These are phyloP conservation scores for Camellia oleifera DNA, from an alignment of 179 eudicot genomes.

Conservation along the genomic window DNA sequence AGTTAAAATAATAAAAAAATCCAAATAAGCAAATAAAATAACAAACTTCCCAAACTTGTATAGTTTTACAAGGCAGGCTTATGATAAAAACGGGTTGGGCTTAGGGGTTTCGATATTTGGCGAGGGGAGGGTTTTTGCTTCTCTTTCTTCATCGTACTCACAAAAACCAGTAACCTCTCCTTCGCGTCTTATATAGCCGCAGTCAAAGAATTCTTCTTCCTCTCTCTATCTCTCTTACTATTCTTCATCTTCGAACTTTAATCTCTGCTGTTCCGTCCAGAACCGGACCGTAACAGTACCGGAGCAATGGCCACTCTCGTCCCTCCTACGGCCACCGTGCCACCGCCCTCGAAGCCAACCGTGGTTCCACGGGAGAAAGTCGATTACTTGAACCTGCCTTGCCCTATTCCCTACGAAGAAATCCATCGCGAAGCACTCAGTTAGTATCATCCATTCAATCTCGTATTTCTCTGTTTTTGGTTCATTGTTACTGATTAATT, in stretches of 20 bases:
- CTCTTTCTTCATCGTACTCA: not conserved
- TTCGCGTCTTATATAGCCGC: not conserved
- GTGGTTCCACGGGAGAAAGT: slow-evolving; percentile 43
- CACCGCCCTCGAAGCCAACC: slow-evolving; percentile 26
- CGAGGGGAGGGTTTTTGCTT: not conserved
- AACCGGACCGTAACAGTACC: not conserved
- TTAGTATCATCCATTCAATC: slow-evolving; percentile 28
- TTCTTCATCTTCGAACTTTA: not conserved
- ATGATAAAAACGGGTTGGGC: slow-evolving; percentile 2
- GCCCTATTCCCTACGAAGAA: slow-evolving; percentile 86
- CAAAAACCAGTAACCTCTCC: not conserved
- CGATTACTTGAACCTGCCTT: slow-evolving; percentile 70
- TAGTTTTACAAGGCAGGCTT: too few species aligned
- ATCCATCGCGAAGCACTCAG: slow-evolving; percentile 88
- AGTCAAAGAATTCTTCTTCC: slow-evolving; percentile 9
- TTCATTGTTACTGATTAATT: not conserved
- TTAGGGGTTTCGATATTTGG: not conserved
- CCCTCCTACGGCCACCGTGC: slow-evolving; percentile 25
- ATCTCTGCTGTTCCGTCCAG: not conserved
- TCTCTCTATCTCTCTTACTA: too few species aligned
- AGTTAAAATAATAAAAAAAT: too few species aligned
- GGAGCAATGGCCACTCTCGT: slow-evolving; percentile 33
- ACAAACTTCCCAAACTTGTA: too few species aligned
- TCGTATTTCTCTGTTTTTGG: not conserved
- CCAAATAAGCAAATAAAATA: too few species aligned